Evolutionary conservation across 2,329 filamentous ascomycete genomes (phyloP).

Genomic region (Mariannaea elegans): DNA sequence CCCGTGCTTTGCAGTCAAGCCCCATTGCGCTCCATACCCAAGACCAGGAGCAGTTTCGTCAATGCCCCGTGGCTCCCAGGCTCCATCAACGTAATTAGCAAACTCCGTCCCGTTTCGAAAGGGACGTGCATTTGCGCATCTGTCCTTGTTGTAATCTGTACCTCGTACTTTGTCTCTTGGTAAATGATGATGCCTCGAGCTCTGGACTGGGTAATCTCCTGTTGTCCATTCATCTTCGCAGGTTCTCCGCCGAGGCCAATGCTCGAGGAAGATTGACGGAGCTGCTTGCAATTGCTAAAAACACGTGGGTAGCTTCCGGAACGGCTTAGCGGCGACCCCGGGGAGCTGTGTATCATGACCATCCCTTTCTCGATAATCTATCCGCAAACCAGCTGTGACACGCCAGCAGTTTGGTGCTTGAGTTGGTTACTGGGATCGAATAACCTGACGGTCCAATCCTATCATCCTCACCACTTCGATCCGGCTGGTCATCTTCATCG

Average conservation of each 20-base stretch:
- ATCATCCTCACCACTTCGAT: conserved; percentile 30
- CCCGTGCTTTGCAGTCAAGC: conserved; percentile 1
- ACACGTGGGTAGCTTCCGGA: conserved; percentile 42
- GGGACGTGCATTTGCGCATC: conserved; percentile 12
- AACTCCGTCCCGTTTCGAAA: conserved; percentile 9
- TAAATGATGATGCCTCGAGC: conserved; percentile 32
- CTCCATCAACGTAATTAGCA: conserved; percentile 12
- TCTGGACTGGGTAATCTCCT: conserved; percentile 32
- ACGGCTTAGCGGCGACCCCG: conserved; percentile 38
- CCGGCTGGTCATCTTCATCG: conserved; percentile 21
- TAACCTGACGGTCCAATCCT: not conserved
- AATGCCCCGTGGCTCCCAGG: conserved; percentile 14
- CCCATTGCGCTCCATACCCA: not conserved
- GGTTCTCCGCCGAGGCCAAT: conserved; percentile 19
- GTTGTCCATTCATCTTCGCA: not conserved
- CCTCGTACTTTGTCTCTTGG: conserved; percentile 21
- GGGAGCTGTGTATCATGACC: conserved; percentile 37
- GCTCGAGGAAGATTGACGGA: conserved; percentile 32
- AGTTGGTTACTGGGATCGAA: not conserved
- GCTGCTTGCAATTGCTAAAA: conserved; percentile 24
- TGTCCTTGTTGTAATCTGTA: conserved; percentile 14
- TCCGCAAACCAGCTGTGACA: conserved; percentile 10
- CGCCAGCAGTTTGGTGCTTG: conserved; percentile 10
- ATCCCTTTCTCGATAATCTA: conserved; percentile 15
- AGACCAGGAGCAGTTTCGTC: conserved; percentile 15